These are phyloP conservation scores for Dittrichia graveolens DNA, from an alignment of 129 eudicot genomes.

Conservation along the genomic window DNA sequence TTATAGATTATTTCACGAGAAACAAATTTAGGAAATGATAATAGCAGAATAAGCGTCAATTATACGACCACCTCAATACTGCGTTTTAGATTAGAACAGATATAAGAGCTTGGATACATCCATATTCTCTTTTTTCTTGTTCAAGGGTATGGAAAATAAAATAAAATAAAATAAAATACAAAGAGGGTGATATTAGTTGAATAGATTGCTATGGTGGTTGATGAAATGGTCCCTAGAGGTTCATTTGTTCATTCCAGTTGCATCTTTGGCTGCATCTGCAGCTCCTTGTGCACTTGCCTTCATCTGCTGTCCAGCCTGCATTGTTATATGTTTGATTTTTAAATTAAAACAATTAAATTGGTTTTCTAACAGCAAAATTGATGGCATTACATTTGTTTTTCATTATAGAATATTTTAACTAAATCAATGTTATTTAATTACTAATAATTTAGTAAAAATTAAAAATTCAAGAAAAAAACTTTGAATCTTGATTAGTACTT, in stretches of 20 bases:
- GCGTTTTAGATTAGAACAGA: slow-evolving; percentile 25
- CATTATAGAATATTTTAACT: background rate
- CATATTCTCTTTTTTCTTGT: slow-evolving; percentile 20
- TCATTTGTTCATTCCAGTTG: slow-evolving; percentile 73
- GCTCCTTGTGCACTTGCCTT: slow-evolving; percentile 68
- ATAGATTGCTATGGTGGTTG: slow-evolving; percentile 43
- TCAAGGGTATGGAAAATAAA: slow-evolving; percentile 1
- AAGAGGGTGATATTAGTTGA: slow-evolving; percentile 21
- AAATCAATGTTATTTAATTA: background rate
- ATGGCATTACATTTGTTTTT: slow-evolving; percentile 2
- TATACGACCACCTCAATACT: slow-evolving; percentile 7
- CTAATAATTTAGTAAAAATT: too few relatives aligned
- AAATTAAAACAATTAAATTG: background rate
- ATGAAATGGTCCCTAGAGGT: slow-evolving; percentile 46
- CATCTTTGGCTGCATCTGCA: slow-evolving; percentile 69
- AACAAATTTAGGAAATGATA: background rate
- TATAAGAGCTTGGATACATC: slow-evolving; percentile 32
- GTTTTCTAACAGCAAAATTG: background rate
- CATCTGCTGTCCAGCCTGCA: slow-evolving; percentile 68
- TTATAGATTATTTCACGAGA: background rate
- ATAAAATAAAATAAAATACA: background rate
- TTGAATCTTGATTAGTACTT: background rate
- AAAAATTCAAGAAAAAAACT: background rate
- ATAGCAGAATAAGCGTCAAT: slow-evolving; percentile 20
- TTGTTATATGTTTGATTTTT: background rate